Conservation (phyloP, 805 yeast species). For the Ogataea trehaloabstinens region DNA sequence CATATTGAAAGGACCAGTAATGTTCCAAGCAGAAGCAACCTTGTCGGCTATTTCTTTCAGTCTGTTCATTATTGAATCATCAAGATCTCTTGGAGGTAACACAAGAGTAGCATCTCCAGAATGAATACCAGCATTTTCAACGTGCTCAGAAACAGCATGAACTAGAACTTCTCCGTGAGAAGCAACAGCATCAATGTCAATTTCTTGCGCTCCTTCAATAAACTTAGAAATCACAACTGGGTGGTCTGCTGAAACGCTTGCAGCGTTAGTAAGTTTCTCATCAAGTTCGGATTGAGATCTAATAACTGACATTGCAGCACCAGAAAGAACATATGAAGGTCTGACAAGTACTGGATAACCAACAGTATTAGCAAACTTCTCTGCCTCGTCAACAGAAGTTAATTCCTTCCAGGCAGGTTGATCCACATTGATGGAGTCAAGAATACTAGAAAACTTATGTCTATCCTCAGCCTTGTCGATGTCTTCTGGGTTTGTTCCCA, state of each 20-base stretch:
- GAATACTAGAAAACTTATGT: conserved; percentile 92
- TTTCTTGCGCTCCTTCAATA: conserved; percentile 94
- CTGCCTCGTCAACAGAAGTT: conserved; percentile 82
- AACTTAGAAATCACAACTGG: conserved; percentile 97
- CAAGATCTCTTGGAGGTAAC: conserved; percentile 84
- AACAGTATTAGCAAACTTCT: conserved; percentile 77
- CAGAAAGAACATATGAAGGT: conserved; percentile 95
- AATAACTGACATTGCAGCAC: conserved; percentile 98
- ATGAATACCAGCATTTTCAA: conserved; percentile 98
- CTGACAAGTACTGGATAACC: conserved; percentile 95
- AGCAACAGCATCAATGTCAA: conserved; percentile 97
- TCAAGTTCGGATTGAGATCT: conserved; percentile 76
- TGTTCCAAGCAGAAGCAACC: conserved; percentile 91
- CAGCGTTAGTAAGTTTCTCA: conserved; percentile 78
- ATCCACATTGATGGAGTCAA: conserved; percentile 89
- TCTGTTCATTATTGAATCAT: conserved; percentile 62
- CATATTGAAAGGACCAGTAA: conserved; percentile 98
- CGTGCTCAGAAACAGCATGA: conserved; percentile 96
- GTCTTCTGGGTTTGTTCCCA: conserved; percentile 93
- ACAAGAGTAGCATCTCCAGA: conserved; percentile 98
- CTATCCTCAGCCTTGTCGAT: conserved; percentile 98
- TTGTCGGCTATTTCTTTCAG: conserved; percentile 87
- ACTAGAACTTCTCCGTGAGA: conserved; percentile 81
- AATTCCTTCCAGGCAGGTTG: conserved; percentile 99
- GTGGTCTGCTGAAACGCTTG: conserved; percentile 91